A percentile compares a stretch with the other conserved stretches of the same genome.
These are phyloP conservation scores for Cajanus cajan DNA, from an alignment of 306 rosid genomes.

Conservation along the genomic window DNA sequence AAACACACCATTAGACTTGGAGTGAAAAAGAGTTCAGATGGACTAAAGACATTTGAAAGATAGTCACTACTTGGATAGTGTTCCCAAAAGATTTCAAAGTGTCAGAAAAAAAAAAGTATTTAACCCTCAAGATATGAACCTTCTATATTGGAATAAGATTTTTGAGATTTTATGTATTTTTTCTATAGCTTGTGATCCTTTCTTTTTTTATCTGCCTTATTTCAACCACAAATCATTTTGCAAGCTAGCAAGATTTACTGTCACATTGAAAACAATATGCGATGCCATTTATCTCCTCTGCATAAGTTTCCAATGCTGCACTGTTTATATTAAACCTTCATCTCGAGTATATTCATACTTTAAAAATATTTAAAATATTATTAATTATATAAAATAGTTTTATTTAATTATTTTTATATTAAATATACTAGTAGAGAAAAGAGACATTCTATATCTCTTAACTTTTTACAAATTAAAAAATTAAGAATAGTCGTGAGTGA, in stretches of 20 bases:
- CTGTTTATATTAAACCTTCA: too few species aligned
- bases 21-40: conserved; percentile 66
- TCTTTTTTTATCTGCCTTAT: conserved; percentile 85
- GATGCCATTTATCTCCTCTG: conserved; percentile 70
- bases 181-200: conserved; percentile 78
- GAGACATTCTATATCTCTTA: too few species aligned
- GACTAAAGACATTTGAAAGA: conserved; percentile 69
- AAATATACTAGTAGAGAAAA: too few species aligned
- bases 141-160: conserved; percentile 74
- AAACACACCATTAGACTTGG: conserved; percentile 51
- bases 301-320: conserved; percentile 70
- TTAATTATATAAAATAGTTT: too few species aligned
- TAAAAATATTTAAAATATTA: too few species aligned
- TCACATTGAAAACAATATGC: conserved; percentile 46
- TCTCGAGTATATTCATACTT: too few species aligned
- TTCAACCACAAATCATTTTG: conserved; percentile 60
- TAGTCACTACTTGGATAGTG: conserved; percentile 55
- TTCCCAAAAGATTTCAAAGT: conserved; percentile 80
- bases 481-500: too few species aligned
- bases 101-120: conserved; percentile 66
- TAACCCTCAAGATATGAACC: conserved; percentile 81
- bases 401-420: too few species aligned
- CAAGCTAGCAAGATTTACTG: conserved; percentile 47
- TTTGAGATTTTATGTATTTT: conserved; percentile 77
- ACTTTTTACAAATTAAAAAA: too few species aligned